Percentiles rank a stretch among this genome's conserved stretches.
These are phyloP conservation scores for Penicillium desertorum DNA, from an alignment of 495 filamentous ascomycete genomes.

Conservation along the genomic window DNA sequence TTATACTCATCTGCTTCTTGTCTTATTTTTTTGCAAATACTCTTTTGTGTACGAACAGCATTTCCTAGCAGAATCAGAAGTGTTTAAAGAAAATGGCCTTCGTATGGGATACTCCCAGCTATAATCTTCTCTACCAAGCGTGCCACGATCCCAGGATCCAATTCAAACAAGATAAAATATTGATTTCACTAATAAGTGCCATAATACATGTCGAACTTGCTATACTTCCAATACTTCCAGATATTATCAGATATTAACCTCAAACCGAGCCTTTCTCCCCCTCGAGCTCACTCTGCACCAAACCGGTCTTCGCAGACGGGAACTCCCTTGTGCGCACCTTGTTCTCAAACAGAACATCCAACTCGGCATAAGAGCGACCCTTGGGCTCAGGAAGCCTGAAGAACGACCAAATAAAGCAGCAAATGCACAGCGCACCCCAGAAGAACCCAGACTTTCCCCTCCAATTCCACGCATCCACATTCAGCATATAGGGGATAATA, in stretches of 20 bases:
- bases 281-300: constrained; percentile 10
- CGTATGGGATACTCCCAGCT: not conserved
- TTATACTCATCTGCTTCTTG: constrained; percentile 19
- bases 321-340: constrained; percentile 34
- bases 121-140: not conserved
- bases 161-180: not conserved
- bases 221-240: not conserved
- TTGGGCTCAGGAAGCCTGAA: constrained; percentile 62
- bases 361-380: constrained; percentile 59
- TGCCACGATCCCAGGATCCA: not conserved
- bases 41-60: constrained; percentile 17
- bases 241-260: not conserved
- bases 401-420: constrained; percentile 45
- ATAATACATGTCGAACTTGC: not conserved
- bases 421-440: constrained; percentile 55
- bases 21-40: constrained; percentile 24
- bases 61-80: constrained; percentile 12
- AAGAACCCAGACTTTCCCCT: constrained; percentile 68
- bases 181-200: not conserved
- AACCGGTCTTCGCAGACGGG: constrained; percentile 8
- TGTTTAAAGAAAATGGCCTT: constrained; percentile 2
- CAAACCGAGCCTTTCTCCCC: not conserved
- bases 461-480: constrained; percentile 61
- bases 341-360: constrained; percentile 44
- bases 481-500: constrained; percentile 66